Percentiles rank a stretch among this genome's conserved stretches.
Conservation (phyloP, 2,329 filamentous ascomycete genomes). For the Amesomyces nigricolor region DNA sequence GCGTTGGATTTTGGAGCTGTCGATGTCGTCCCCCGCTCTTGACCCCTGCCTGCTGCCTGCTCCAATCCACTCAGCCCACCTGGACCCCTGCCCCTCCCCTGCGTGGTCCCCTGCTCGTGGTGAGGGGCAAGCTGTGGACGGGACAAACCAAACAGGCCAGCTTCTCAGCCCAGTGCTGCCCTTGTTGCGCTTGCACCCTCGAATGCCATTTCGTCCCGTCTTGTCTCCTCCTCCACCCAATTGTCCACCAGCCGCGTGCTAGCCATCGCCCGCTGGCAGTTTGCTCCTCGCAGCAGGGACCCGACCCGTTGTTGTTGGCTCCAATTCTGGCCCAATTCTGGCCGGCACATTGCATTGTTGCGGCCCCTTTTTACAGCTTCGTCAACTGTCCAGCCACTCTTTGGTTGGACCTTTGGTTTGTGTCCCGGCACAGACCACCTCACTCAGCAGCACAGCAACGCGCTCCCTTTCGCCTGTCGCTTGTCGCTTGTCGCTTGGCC, state of each 20-base stretch:
- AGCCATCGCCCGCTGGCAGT: conserved; percentile 6
- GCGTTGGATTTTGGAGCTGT: too few relatives aligned
- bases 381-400: too few relatives aligned
- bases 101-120: conserved; percentile 1
- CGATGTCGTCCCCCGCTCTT: not conserved
- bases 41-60: conserved; percentile 9
- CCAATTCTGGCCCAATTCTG: too few relatives aligned
- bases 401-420: conserved; percentile 6
- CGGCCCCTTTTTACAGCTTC: not conserved
- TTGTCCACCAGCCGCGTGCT: conserved; percentile 1
- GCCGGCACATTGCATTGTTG: conserved; percentile 1
- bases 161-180: not conserved
- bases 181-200: conserved; percentile 14
- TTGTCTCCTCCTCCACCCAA: conserved; percentile 17
- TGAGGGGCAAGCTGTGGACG: conserved; percentile 16
- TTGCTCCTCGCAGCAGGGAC: conserved; percentile 6
- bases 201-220: conserved; percentile 22
- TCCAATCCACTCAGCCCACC: conserved; percentile 14
- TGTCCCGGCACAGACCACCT: too few relatives aligned
- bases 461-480: not conserved
- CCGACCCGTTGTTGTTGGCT: not conserved
- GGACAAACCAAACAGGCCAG: conserved; percentile 2
- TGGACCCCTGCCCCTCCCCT: conserved; percentile 5
- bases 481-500: not conserved
- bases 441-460: not conserved